phyloP scores from a whole-genome alignment of 192 early-diverging fungal genomes.

The Entrophospora sp. region DNA sequence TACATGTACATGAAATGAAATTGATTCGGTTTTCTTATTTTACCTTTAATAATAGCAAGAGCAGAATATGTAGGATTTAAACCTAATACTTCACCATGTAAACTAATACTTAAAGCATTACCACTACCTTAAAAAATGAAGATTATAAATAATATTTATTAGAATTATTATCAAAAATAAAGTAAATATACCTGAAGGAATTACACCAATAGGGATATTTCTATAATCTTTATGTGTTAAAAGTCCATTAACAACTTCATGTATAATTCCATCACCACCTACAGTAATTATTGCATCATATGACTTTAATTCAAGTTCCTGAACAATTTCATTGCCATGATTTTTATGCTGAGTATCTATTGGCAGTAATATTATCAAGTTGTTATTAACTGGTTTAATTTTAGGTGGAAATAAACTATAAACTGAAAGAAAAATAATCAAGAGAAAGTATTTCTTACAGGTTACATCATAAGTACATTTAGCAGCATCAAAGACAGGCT shows the following conservation, averaged over 20 bases:
- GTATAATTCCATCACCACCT: slow-evolving; percentile 74
- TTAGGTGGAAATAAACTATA: background rate
- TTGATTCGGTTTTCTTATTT: too few species aligned
- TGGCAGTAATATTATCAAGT: too few species aligned
- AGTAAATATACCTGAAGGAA: slow-evolving; percentile 41
- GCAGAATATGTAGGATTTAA: slow-evolving; percentile 25
- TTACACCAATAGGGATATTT: slow-evolving; percentile 54
- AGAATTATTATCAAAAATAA: background rate
- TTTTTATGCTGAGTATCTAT: slow-evolving; percentile 50
- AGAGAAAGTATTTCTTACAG: too few species aligned
- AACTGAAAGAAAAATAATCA: too few species aligned
- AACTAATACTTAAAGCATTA: slow-evolving; percentile 40
- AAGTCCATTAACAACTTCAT: slow-evolving; percentile 77
- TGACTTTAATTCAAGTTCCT: slow-evolving; percentile 37
- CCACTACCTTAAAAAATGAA: slow-evolving; percentile 28
- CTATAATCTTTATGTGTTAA: slow-evolving; percentile 58
- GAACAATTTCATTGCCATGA: slow-evolving; percentile 58
- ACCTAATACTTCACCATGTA: slow-evolving; percentile 41
- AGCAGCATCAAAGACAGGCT: slow-evolving; percentile 58
- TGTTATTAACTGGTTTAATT: too few species aligned
- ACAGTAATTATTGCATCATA: slow-evolving; percentile 59
- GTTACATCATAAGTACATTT: slow-evolving; percentile 40
- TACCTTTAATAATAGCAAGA: slow-evolving; percentile 36
- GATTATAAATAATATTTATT: background rate
- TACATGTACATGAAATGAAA: too few species aligned